phyloP scores from a whole-genome alignment of 148 eudicot genomes.

The Polygonum aviculare region DNA sequence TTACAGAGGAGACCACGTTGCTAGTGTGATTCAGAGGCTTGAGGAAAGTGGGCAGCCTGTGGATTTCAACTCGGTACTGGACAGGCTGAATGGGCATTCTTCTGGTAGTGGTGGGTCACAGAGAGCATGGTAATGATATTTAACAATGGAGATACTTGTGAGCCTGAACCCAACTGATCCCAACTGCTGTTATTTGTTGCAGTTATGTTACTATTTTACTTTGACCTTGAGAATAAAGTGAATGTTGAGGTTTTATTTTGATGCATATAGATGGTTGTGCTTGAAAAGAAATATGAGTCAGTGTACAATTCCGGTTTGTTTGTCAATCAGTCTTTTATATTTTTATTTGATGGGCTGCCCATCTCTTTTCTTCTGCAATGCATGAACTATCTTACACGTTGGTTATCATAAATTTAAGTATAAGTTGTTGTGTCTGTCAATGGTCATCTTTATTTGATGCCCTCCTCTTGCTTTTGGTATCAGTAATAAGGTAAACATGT shows the following conservation, averaged over 20 bases:
- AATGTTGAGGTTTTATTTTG: not conserved
- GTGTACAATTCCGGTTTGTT: not conserved
- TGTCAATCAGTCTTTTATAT: not conserved
- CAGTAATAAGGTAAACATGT: too few relatives aligned
- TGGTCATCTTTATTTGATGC: too few relatives aligned
- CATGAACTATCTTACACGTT: not conserved
- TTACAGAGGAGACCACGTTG: conserved; percentile 79
- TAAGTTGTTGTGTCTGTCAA: not conserved
- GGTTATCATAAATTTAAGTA: not conserved
- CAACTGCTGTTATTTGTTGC: conserved; percentile 9
- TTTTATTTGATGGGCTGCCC: not conserved
- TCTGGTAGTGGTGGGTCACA: conserved; percentile 73
- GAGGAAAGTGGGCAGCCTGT: conserved; percentile 84
- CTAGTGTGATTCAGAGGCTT: conserved; percentile 80
- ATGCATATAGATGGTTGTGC: not conserved
- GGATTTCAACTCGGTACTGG: conserved; percentile 85
- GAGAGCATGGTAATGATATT: conserved; percentile 51
- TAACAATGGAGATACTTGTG: not conserved
- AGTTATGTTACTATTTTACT: not conserved
- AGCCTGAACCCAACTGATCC: not conserved
- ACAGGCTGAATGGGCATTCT: conserved; percentile 79
- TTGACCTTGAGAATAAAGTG: not conserved
- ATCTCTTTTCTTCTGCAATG: not conserved
- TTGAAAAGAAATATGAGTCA: not conserved
- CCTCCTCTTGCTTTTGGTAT: too few relatives aligned